These are phyloP conservation scores for Eucalyptus sideroxylon DNA, from an alignment of 345 rosid genomes.

Conservation along the genomic window DNA sequence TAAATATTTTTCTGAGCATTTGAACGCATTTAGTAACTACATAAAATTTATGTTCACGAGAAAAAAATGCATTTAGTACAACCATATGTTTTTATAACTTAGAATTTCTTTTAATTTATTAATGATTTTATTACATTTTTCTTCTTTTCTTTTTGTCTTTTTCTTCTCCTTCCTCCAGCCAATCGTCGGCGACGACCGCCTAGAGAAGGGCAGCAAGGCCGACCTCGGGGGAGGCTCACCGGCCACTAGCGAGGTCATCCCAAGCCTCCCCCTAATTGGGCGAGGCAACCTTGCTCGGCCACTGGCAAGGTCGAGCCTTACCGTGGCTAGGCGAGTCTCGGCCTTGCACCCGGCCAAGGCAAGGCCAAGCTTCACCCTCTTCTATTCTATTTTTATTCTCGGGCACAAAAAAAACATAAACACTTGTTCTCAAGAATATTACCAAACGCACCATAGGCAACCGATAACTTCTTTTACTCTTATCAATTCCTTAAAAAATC, in stretches of 20 bases:
- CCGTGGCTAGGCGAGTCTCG: fast-evolving
- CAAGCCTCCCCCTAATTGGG: no score
- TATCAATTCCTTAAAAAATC: background rate
- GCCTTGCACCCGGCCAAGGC: fast-evolving
- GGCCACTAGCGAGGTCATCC: fast-evolving
- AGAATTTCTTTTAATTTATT: no score
- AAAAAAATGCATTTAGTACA: no score
- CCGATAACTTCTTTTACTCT: background rate
- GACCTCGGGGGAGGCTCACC: fast-evolving
- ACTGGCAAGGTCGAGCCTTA: no score
- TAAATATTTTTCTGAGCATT: fast-evolving
- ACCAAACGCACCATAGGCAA: fast-evolving
- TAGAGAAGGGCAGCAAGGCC: no score
- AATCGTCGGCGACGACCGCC: fast-evolving
- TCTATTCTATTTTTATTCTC: no score
- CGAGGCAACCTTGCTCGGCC: fast-evolving
- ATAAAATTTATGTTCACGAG: fast-evolving
- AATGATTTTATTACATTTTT: no score
- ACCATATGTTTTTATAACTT: no score
- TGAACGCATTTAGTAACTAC: no score
- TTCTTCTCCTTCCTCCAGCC: no score
- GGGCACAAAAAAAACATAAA: fast-evolving
- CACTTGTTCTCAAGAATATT: fast-evolving
- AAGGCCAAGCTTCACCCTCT: no score
- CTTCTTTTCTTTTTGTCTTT: no score